Percentiles rank a stretch among this genome's conserved stretches.
phyloP scores from a whole-genome alignment of 2,329 filamentous ascomycete genomes.

The Madurella fahalii region DNA sequence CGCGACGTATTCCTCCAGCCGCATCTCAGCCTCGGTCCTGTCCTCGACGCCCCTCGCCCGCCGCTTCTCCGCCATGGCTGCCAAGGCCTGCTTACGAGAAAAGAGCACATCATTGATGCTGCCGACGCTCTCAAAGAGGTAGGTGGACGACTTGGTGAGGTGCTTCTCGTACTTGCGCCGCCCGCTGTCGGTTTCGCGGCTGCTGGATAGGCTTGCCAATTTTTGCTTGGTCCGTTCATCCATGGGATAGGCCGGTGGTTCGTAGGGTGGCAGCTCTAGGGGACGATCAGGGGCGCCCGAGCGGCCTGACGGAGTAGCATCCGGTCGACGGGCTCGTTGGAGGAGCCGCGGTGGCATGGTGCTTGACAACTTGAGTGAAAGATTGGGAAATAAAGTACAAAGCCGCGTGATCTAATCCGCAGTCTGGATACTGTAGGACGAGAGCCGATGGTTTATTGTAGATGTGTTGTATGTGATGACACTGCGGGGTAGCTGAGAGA shows the following conservation, averaged over 20 bases:
- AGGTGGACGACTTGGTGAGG: slow-evolving; percentile 40
- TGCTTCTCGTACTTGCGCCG: slow-evolving; percentile 42
- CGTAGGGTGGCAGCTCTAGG: slow-evolving; percentile 46
- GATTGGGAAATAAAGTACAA: background rate
- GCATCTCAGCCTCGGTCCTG: slow-evolving; percentile 19
- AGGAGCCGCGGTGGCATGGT: slow-evolving; percentile 21
- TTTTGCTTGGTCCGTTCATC: slow-evolving; percentile 26
- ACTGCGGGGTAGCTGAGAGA: too few relatives aligned
- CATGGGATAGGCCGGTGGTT: slow-evolving; percentile 46
- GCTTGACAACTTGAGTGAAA: background rate
- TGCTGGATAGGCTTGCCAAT: slow-evolving; percentile 39
- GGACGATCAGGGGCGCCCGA: slow-evolving; percentile 1
- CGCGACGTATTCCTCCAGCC: slow-evolving; percentile 37
- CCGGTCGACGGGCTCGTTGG: slow-evolving; percentile 15
- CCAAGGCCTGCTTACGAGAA: slow-evolving; percentile 33
- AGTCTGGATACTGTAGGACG: too few relatives aligned
- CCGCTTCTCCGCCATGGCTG: slow-evolving; percentile 33
- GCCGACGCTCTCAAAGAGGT: slow-evolving; percentile 44
- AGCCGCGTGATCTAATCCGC: too few relatives aligned
- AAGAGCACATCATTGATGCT: slow-evolving; percentile 45
- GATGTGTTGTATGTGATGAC: too few relatives aligned
- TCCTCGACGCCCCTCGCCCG: slow-evolving; percentile 27
- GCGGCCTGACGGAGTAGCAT: slow-evolving; percentile 2
- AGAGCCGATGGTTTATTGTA: too few relatives aligned
- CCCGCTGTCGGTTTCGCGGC: slow-evolving; percentile 32